Evolutionary conservation across 2,329 filamentous ascomycete species (phyloP).

Genomic region (Coniochaeta hoffmannii): DNA sequence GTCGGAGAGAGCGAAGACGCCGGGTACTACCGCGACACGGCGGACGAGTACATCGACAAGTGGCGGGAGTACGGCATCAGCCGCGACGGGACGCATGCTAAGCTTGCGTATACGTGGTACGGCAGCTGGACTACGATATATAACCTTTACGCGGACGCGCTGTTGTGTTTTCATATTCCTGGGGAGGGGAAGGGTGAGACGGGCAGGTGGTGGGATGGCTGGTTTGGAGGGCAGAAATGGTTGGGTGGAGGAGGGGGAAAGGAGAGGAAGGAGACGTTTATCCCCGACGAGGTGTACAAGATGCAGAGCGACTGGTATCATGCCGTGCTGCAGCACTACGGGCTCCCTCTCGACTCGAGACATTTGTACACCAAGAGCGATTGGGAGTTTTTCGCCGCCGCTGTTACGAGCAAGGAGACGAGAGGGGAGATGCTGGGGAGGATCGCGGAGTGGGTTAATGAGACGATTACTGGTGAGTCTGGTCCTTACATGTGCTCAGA

Average conservation of each 20-base stretch:
- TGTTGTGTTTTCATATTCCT: constrained; percentile 68
- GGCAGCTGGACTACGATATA: constrained; percentile 78
- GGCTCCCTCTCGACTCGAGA: constrained; percentile 72
- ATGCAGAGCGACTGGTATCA: constrained; percentile 77
- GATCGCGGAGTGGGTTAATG: constrained; percentile 76
- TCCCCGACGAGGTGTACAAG: constrained; percentile 69
- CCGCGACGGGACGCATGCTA: constrained; percentile 64
- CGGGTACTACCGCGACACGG: constrained; percentile 43
- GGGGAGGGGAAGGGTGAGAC: constrained; percentile 10
- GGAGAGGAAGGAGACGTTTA: constrained; percentile 38
- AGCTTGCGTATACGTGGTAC: constrained; percentile 74
- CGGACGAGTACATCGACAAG: constrained; percentile 58
- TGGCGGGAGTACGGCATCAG: constrained; percentile 67
- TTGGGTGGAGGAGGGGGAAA: constrained; percentile 14
- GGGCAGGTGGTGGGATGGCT: neutral
- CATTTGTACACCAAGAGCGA: constrained; percentile 84
- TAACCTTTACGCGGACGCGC: constrained; percentile 66
- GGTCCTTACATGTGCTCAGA: neutral
- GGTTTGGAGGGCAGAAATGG: constrained; percentile 11
- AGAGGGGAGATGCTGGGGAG: constrained; percentile 65
- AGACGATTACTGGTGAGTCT: constrained; percentile 57
- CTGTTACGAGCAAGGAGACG: constrained; percentile 62
- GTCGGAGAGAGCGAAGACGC: constrained; percentile 42
- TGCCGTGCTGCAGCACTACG: constrained; percentile 72
- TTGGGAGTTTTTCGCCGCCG: constrained; percentile 86